Conservation (phyloP, 1,284 basidiomycete genomes). For the Psilocybe mexicana region DNA sequence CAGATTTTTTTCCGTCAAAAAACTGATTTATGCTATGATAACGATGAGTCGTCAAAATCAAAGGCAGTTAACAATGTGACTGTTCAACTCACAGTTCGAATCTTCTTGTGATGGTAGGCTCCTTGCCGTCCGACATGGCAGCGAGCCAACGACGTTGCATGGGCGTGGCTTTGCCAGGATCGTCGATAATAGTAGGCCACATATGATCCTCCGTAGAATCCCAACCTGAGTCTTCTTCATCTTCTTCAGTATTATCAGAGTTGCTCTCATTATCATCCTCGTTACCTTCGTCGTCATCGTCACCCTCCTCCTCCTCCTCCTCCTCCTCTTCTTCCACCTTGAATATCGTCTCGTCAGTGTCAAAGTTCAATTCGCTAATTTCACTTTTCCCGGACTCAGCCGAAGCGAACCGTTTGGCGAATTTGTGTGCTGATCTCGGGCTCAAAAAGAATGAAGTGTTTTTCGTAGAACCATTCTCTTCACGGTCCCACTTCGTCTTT, state of each 20-base stretch:
- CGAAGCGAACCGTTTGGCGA: conserved; percentile 37
- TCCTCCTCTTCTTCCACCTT: conserved; percentile 33
- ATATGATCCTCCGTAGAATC: conserved; percentile 54
- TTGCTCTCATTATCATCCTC: conserved; percentile 23
- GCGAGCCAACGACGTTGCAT: conserved; percentile 78
- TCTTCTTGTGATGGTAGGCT: conserved; percentile 55
- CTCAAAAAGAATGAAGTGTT: conserved; percentile 17
- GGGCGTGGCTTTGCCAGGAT: conserved; percentile 80
- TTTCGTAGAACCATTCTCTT: conserved; percentile 14
- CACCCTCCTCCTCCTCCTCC: conserved; percentile 29
- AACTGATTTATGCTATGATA: conserved; percentile 71
- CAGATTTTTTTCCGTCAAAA: conserved; percentile 79
- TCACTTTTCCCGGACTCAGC: conserved; percentile 42
- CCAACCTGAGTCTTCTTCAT: conserved; percentile 46
- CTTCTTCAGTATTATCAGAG: conserved; percentile 27
- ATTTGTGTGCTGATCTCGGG: conserved; percentile 18
- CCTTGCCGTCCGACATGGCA: conserved; percentile 82
- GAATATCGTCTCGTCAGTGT: conserved; percentile 31
- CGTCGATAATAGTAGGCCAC: conserved; percentile 70
- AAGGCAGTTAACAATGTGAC: not conserved
- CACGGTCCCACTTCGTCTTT: conserved; percentile 3
- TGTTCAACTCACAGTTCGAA: conserved; percentile 63
- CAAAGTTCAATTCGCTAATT: conserved; percentile 40
- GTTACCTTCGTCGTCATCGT: conserved; percentile 32
- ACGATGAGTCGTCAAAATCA: conserved; percentile 8